Evolutionary conservation across 2,329 filamentous ascomycete species (phyloP), one percentile per base, ranked within the genome.

Genomic region (Bipolaris sorokiniana): DNA sequence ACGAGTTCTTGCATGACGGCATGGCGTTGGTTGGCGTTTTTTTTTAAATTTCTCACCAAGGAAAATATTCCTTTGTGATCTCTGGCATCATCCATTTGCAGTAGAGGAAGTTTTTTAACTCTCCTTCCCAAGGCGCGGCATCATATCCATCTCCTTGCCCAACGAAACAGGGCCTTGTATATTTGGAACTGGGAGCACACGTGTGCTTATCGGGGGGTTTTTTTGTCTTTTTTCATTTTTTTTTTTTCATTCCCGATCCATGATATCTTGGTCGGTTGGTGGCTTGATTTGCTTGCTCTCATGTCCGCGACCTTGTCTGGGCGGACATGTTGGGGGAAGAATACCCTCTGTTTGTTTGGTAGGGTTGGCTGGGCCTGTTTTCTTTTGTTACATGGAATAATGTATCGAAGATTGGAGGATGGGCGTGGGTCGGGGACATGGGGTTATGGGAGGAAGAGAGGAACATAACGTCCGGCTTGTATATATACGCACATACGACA

Each of bases 11-110:
- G 63, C 63, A 69, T 66, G 58, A 64, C 52, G 63, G 59, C 64
- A 65, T 56, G 66, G 66, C 66, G 66, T 69, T 60, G 47, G 58
- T 55, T 59, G 63, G 61, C 57, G 51, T 61, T 65, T 62, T 64
- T 55, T 56, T 46, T 47, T 46, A n/a, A 23, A 26, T n/a, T 41
- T 34, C 18, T 16, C 11, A 16, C 18, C 16, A 20, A n/a, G 28
- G 9, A 9, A 34, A 9, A 1, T 47, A 34, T 5, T 16, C 16
- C 42, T 15, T 23, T 36, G n/a, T 18, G 15, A 33, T 51, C 23
- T 56, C 44, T 16, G 41, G 58, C 56, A 65, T 66, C 41, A 58
- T 62, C 34, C 38, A 16, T 47, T 47, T 46, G 50, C 50, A 40
- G 45, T 41, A 47, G 34, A 26, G 22, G 34, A 16, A 5, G 28